Evolutionary conservation across 495 filamentous ascomycete genomes (phyloP).

Genomic region (Acidiella bohemica): DNA sequence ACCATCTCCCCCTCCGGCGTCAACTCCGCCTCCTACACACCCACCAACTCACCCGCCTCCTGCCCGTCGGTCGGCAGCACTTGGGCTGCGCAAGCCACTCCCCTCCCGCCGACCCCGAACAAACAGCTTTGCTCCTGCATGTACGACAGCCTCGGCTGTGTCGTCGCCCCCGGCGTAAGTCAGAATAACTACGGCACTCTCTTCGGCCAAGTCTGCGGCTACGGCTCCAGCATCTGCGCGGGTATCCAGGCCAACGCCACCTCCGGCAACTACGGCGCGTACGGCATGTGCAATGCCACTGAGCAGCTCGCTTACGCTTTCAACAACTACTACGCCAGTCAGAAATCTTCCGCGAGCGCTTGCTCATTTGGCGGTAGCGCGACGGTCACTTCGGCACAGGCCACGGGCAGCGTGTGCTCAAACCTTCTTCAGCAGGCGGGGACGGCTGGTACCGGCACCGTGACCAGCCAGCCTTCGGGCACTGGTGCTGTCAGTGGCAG

Average conservation of each 20-base stretch:
- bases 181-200: slow-evolving; percentile 45
- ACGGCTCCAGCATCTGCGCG: slow-evolving; percentile 41
- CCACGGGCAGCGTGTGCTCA: slow-evolving; percentile 40
- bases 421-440: slow-evolving; percentile 48
- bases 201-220: slow-evolving; percentile 63
- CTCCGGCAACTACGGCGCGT: slow-evolving; percentile 70
- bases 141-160: slow-evolving; percentile 54
- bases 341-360: slow-evolving; percentile 43
- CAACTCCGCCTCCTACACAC: slow-evolving; percentile 53
- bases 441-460: slow-evolving; percentile 46
- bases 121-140: slow-evolving; percentile 68
- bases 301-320: slow-evolving; percentile 72
- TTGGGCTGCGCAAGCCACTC: slow-evolving; percentile 54
- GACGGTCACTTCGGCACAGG: slow-evolving; percentile 29
- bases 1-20: slow-evolving; percentile 51
- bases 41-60: slow-evolving; percentile 56
- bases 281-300: slow-evolving; percentile 70
- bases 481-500: slow-evolving; percentile 31
- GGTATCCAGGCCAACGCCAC: slow-evolving; percentile 60
- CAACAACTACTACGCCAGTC: slow-evolving; percentile 56
- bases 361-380: slow-evolving; percentile 70
- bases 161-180: slow-evolving; percentile 38
- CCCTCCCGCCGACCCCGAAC: slow-evolving; percentile 72
- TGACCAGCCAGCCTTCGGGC: slow-evolving; percentile 41
- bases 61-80: slow-evolving; percentile 52